Evolutionary conservation across 345 rosid genomes (phyloP).

Genomic region (Erodium maritimum): DNA sequence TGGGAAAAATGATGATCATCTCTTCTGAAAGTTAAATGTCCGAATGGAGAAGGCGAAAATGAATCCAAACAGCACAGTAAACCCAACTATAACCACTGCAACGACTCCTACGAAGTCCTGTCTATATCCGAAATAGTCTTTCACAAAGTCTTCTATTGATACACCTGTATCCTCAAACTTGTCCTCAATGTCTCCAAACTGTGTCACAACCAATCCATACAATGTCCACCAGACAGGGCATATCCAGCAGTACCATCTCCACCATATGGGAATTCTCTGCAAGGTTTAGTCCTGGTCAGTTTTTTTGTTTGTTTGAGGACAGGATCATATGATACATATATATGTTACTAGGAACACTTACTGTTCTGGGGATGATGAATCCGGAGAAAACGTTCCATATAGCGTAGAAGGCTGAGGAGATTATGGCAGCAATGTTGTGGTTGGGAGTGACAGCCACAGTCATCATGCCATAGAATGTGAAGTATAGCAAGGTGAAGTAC

Average conservation of each 20-base stretch:
- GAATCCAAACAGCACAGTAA: constrained; percentile 42
- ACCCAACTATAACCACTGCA: constrained; percentile 37
- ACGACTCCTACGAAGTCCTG: constrained; percentile 46
- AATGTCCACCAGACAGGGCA: constrained; percentile 46
- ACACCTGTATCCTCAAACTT: constrained; percentile 26
- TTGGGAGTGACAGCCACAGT: constrained; percentile 52
- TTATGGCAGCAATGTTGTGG: constrained; percentile 37
- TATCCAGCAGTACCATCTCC: constrained; percentile 63
- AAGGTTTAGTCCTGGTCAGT: not conserved
- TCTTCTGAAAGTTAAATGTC: constrained; percentile 63
- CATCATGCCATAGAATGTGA: constrained; percentile 64
- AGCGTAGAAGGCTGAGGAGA: constrained; percentile 33
- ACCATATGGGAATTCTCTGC: constrained; percentile 59
- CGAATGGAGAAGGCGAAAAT: constrained; percentile 62
- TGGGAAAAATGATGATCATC: constrained; percentile 15
- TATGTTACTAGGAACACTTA: constrained; percentile 6
- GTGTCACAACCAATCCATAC: constrained; percentile 44
- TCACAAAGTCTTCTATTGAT: constrained; percentile 44
- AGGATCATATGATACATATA: too few relatives aligned
- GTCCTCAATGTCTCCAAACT: constrained; percentile 37
- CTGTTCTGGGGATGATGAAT: constrained; percentile 39
- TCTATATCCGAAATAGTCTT: constrained; percentile 40
- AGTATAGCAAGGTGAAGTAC: constrained; percentile 51
- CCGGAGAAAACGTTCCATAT: constrained; percentile 64
- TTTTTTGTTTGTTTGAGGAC: too few relatives aligned